phyloP scores from a whole-genome alignment of 75 land plant genomes.

The Cunninghamia lanceolata region DNA sequence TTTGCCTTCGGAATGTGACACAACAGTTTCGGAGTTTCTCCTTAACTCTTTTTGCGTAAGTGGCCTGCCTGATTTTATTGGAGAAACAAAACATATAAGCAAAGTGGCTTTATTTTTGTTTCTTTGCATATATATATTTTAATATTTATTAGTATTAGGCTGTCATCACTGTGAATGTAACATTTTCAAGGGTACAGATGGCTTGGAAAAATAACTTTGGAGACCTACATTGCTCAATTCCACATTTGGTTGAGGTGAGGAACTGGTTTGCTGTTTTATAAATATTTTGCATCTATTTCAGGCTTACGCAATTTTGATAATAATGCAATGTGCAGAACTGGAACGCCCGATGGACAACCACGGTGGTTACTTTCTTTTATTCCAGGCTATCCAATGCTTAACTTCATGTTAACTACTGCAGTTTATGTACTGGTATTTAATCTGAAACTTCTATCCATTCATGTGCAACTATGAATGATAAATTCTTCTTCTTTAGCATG shows the following conservation, averaged over 20 bases:
- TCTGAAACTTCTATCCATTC: background rate
- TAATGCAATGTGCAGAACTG: conserved; percentile 60
- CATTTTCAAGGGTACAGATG: conserved; percentile 45
- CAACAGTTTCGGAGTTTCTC: conserved; percentile 68
- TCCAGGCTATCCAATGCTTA: conserved; percentile 84
- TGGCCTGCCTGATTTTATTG: conserved; percentile 2
- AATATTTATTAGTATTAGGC: background rate
- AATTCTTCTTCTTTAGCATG: background rate
- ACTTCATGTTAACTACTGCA: conserved; percentile 82
- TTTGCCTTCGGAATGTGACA: conserved; percentile 75
- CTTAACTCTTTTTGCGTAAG: conserved; percentile 95
- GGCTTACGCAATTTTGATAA: background rate
- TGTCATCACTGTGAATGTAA: background rate
- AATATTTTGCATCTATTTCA: background rate
- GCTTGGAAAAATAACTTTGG: conserved; percentile 95
- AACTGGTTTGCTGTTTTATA: background rate
- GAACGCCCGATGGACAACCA: conserved; percentile 84
- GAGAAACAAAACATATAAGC: background rate
- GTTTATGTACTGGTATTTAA: conserved; percentile 68
- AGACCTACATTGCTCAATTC: conserved; percentile 91
- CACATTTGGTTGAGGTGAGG: conserved; percentile 94
- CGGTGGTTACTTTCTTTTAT: conserved; percentile 75
- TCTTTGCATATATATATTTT: too few species aligned
- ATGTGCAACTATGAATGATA: background rate
- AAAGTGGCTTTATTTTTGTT: conserved; percentile 7